phyloP scores from a whole-genome alignment of 768 basidiomycete genomes.

The Naganishia vaughanmartiniae region DNA sequence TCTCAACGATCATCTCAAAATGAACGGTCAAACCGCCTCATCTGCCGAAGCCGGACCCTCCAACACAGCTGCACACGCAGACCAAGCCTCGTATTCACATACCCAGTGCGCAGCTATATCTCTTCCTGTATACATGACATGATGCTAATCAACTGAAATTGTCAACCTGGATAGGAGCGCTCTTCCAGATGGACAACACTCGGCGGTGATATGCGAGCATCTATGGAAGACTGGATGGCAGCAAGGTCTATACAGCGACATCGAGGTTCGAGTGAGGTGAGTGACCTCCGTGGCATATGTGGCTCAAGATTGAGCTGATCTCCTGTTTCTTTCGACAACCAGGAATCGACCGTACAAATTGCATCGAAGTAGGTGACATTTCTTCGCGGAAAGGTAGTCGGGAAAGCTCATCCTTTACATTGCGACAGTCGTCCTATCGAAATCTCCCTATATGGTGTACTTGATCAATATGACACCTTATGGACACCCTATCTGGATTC shows the following conservation, averaged over 20 bases:
- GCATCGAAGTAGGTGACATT: slow-evolving; percentile 43
- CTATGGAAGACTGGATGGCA: slow-evolving; percentile 29
- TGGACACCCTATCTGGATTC: slow-evolving; percentile 65
- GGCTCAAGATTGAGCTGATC: background rate
- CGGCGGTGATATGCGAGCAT: slow-evolving; percentile 8
- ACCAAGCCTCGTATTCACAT: background rate
- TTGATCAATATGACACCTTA: slow-evolving; percentile 75
- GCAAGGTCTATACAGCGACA: slow-evolving; percentile 27
- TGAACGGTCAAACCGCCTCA: slow-evolving; percentile 23
- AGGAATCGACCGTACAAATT: slow-evolving; percentile 35
- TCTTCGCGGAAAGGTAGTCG: background rate
- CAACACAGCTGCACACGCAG: background rate
- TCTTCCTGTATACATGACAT: background rate
- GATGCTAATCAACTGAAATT: background rate
- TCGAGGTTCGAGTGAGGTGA: slow-evolving; percentile 27
- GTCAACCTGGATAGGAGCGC: background rate
- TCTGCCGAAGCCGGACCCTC: slow-evolving; percentile 16
- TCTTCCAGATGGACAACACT: slow-evolving; percentile 17
- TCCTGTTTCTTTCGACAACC: background rate
- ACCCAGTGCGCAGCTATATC: background rate
- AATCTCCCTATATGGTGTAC: slow-evolving; percentile 82
- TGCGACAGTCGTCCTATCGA: slow-evolving; percentile 74
- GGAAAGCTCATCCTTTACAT: background rate
- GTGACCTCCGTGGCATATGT: background rate
- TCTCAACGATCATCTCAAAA: background rate